These are phyloP conservation scores for Ettlia oleoabundans DNA, from an alignment of 139 green algal species.

Conservation along the genomic window DNA sequence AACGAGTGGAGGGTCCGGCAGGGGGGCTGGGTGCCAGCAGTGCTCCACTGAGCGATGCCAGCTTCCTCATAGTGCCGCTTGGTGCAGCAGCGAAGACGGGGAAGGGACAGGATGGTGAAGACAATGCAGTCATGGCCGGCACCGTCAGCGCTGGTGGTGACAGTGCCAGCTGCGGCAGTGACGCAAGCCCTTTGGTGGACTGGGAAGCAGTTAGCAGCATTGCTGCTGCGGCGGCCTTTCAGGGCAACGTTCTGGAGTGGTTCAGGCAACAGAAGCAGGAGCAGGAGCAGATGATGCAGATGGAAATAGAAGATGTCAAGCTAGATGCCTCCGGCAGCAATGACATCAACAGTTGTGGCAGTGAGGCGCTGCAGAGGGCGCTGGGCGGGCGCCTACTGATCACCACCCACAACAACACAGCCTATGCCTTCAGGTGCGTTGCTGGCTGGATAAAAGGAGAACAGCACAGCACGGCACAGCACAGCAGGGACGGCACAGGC, in stretches of 20 bases:
- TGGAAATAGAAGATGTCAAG: too few species aligned
- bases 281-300: neutral
- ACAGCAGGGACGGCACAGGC: neutral
- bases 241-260: constrained; percentile 14
- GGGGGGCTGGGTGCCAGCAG: too few species aligned
- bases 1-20: neutral
- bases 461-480: too few species aligned
- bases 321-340: too few species aligned
- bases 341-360: neutral
- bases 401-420: constrained; percentile 31
- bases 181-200: neutral
- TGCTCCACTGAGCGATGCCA: too few species aligned
- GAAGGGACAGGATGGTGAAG: neutral
- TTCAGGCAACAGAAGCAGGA: neutral
- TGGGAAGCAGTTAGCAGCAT: neutral
- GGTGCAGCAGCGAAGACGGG: too few species aligned
- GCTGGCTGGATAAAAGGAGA: neutral
- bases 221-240: neutral
- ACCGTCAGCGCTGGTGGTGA: too few species aligned
- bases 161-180: neutral
- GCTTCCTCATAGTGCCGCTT: constrained; percentile 28
- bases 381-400: constrained; percentile 22
- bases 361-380: neutral
- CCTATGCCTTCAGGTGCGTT: constrained; percentile 26
- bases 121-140: too few species aligned